A percentile compares a stretch with the other conserved stretches of the same genome.
These are phyloP conservation scores for Bimuria novae-zelandiae DNA, from an alignment of 2,329 filamentous ascomycete species.

Conservation along the genomic window DNA sequence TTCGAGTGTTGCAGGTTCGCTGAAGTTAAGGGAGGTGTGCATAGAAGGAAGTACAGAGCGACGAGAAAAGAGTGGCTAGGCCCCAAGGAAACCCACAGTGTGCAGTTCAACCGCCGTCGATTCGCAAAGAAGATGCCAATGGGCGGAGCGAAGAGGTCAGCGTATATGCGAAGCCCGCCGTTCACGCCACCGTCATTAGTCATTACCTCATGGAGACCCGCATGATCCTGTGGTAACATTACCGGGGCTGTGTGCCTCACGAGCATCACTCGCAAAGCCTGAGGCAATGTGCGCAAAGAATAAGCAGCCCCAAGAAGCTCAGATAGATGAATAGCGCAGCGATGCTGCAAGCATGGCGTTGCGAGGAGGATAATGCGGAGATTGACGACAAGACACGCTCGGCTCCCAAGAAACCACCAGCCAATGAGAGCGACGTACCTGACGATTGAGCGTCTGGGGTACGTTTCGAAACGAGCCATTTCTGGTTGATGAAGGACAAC, in stretches of 20 bases:
- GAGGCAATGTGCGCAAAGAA: not conserved
- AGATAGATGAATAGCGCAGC: slow-evolving; percentile 3
- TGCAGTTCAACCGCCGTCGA: not conserved
- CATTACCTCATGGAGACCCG: not conserved
- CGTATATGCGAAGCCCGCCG: slow-evolving; percentile 4
- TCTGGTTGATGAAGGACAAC: not conserved
- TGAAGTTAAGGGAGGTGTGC: not conserved
- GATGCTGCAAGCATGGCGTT: not conserved
- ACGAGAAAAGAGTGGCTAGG: slow-evolving; percentile 11
- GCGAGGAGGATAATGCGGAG: slow-evolving; percentile 1
- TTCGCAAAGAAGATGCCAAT: not conserved
- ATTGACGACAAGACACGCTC: slow-evolving; percentile 1
- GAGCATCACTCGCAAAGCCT: no score
- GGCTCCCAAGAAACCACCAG: not conserved
- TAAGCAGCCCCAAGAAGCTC: not conserved
- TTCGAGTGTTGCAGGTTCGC: not conserved
- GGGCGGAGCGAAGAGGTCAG: slow-evolving; percentile 1
- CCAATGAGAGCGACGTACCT: slow-evolving; percentile 7
- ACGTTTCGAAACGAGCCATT: slow-evolving; percentile 11
- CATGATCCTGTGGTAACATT: slow-evolving; percentile 3
- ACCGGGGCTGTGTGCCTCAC: not conserved
- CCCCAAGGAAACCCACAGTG: slow-evolving; percentile 3
- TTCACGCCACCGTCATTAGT: not conserved
- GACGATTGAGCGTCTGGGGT: slow-evolving; percentile 4
- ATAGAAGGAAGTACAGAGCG: slow-evolving; percentile 1